Percentiles rank a stretch among this genome's conserved stretches.
phyloP scores from a whole-genome alignment of 345 rosid genomes.

The Gossypium herbaceum region DNA sequence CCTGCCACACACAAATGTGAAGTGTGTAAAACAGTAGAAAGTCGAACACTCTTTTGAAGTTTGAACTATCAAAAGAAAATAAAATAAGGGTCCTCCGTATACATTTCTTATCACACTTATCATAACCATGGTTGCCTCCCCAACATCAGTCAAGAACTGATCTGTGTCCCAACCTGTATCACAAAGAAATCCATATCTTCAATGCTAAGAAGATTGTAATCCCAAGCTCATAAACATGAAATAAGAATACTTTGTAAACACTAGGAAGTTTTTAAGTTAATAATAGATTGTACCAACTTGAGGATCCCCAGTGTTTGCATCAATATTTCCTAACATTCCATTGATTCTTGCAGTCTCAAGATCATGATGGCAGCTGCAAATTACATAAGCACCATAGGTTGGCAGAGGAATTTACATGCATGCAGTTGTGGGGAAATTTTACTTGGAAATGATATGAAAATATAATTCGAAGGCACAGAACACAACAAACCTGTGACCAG shows the following conservation, averaged over 20 bases:
- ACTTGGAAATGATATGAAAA: not conserved
- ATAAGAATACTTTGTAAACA: too few species aligned
- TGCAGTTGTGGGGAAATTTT: not conserved
- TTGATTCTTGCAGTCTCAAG: constrained; percentile 89
- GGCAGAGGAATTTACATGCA: not conserved
- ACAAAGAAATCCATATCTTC: constrained; percentile 9
- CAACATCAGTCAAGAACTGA: constrained; percentile 78
- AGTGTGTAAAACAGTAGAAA: not conserved
- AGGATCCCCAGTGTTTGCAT: constrained; percentile 95
- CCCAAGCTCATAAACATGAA: not conserved
- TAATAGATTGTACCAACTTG: constrained; percentile 54
- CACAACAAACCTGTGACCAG: constrained; percentile 67
- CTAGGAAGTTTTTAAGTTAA: not conserved
- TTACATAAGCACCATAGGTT: not conserved
- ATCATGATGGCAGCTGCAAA: constrained; percentile 81
- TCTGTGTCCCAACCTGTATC: constrained; percentile 92
- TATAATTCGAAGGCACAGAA: not conserved
- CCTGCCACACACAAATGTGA: constrained; percentile 38
- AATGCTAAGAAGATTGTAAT: not conserved
- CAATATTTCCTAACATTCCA: constrained; percentile 82
- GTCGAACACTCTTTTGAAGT: not conserved
- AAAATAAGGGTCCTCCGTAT: constrained; percentile 14
- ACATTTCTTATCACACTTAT: constrained; percentile 83
- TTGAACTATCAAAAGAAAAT: not conserved
- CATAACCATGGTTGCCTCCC: constrained; percentile 91